Evolutionary conservation across 495 filamentous ascomycete genomes (phyloP).

Genomic region (Pseudomonodictys pantanalensis): DNA sequence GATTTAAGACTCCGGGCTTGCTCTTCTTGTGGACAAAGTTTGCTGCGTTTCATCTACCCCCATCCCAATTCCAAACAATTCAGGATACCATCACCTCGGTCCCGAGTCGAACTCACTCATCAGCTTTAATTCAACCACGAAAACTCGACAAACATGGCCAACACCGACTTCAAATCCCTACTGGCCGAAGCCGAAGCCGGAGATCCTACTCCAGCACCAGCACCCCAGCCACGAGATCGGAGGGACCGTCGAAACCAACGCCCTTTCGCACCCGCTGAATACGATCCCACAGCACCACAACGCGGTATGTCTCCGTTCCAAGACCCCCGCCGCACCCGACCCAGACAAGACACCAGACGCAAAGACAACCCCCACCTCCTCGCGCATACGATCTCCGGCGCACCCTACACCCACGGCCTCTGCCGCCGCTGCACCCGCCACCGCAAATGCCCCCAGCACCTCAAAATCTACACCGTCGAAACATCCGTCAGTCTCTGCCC

Average conservation of each 20-base stretch:
- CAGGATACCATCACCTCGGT: too few relatives aligned
- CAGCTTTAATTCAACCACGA: not conserved
- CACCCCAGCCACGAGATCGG: not conserved
- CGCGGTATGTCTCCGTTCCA: not conserved
- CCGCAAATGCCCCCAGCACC: not conserved
- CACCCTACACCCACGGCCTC: not conserved
- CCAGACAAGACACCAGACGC: not conserved
- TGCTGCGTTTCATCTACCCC: too few relatives aligned
- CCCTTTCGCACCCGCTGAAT: not conserved
- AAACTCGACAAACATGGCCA: not conserved
- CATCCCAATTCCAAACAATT: too few relatives aligned
- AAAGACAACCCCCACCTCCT: conserved; percentile 9
- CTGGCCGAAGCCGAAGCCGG: not conserved
- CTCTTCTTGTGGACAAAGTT: too few relatives aligned
- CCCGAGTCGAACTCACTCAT: not conserved
- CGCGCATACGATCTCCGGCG: not conserved
- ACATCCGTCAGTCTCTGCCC: not conserved
- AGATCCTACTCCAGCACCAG: not conserved
- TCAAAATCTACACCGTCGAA: not conserved
- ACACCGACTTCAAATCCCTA: not conserved
- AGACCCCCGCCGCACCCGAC: not conserved
- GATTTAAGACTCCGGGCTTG: too few relatives aligned
- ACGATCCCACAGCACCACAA: not conserved
- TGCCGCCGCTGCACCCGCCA: not conserved
- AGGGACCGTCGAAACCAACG: not conserved